Evolutionary conservation across 2,329 filamentous ascomycete genomes (phyloP), one percentile per base, ranked within the genome.

Genomic region (Penicillium freii): DNA sequence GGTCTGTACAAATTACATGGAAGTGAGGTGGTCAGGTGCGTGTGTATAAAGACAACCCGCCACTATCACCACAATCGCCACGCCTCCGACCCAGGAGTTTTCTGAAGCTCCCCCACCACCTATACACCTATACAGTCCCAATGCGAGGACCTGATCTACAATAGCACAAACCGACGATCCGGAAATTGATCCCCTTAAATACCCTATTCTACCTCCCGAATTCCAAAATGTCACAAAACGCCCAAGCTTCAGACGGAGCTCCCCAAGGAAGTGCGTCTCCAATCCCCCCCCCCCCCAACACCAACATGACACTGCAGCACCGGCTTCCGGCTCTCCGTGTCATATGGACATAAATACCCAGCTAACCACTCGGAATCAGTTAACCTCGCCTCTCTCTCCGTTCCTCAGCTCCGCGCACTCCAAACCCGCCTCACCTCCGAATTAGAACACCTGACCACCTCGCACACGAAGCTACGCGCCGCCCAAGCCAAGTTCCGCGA

Each of bases 371-470:
- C 11, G 17, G 21, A 46, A 21, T 8, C 13, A 67, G 82, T 90
- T 66, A 86, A 90, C 71, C 81, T 99, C 69, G 86, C 88, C 68
- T 86, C 84, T 60, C 88, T 99, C 69, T 89, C 88, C 67, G 82
- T 88, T 27, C 90, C 91, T 65, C 93, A 97, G 78, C 89, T 99
- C 65, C 88, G 86, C 66, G 87, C 91, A 68, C 88, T 99, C 66
- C 97, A 99, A 82, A 92, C 94, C 75, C 93, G 97, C 75, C 88
- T 99, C 65, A 93, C 96, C 75, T 88, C 94, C 70, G 94, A 99
- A 78, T 88, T 99, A 64, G 91, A 96, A 73, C 93, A 97, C 79
- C 85, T 99, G 65, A 95, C 91, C 2, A 84, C 81, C 56, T 97
- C 94, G 10, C 96, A 96, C 79, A 83, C 89, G 50, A 94, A 96